phyloP scores from a whole-genome alignment of 108 stramenopile species.

The Stephanodiscus triporus region DNA sequence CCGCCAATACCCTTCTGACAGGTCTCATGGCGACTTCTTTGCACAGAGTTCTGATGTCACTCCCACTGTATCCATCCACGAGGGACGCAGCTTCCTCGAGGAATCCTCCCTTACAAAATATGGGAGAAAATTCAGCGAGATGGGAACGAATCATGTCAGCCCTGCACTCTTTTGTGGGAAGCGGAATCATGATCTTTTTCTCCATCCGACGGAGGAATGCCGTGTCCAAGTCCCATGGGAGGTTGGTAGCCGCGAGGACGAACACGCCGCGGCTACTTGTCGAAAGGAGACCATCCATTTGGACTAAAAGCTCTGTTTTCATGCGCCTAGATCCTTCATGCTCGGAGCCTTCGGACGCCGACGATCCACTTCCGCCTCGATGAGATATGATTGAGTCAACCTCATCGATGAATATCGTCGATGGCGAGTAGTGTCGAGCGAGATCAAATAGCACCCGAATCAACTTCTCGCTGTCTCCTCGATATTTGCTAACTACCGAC shows the following conservation, averaged over 20 bases:
- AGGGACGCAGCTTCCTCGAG: constrained; percentile 17
- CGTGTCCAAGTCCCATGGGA: constrained; percentile 83
- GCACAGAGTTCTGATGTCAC: constrained; percentile 64
- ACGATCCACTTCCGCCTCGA: constrained; percentile 48
- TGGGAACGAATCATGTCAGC: constrained; percentile 60
- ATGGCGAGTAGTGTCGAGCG: constrained; percentile 69
- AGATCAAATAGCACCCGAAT: constrained; percentile 86
- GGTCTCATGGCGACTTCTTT: constrained; percentile 82
- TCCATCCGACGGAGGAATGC: constrained; percentile 76
- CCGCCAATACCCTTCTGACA: constrained; percentile 47
- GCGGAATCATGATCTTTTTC: constrained; percentile 69
- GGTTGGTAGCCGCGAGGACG: constrained; percentile 80
- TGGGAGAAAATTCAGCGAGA: constrained; percentile 25
- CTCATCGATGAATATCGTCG: constrained; percentile 84
- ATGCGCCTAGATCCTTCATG: constrained; percentile 87
- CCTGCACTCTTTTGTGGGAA: constrained; percentile 61
- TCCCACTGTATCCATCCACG: constrained; percentile 60
- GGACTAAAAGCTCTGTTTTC: constrained; percentile 88
- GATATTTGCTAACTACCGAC: constrained; percentile 64
- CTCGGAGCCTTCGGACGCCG: constrained; percentile 55
- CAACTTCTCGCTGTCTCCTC: constrained; percentile 80
- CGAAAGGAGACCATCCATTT: constrained; percentile 74
- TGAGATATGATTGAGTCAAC: constrained; percentile 75
- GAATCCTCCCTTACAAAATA: constrained; percentile 33
- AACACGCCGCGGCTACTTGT: constrained; percentile 48